A percentile compares a stretch with the other conserved stretches of the same genome.
These are phyloP conservation scores for Lagenidium sp. DNA, from an alignment of 352 stramenopile genomes.

Conservation along the genomic window DNA sequence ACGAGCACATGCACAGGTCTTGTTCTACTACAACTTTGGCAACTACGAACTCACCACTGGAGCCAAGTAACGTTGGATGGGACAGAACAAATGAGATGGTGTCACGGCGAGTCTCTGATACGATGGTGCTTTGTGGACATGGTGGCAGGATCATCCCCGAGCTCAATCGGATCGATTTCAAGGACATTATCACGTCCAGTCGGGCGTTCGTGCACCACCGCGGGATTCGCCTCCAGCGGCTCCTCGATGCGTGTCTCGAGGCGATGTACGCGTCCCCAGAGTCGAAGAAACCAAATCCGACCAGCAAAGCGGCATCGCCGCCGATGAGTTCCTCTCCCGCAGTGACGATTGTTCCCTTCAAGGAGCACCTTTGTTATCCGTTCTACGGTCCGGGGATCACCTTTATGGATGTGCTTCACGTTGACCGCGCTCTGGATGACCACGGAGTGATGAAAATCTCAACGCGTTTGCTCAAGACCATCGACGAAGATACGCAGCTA, in stretches of 20 bases:
- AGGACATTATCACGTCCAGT: slow-evolving; percentile 2
- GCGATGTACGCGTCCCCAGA: slow-evolving; percentile 1
- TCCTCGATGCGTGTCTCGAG: slow-evolving; percentile 1
- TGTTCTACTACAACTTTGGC: slow-evolving; percentile 8
- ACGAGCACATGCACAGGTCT: background rate
- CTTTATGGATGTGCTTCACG: slow-evolving; percentile 2
- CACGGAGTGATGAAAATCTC: slow-evolving; percentile 1
- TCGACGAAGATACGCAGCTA: background rate
- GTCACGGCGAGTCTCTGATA: no score
- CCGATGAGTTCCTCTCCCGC: no score
- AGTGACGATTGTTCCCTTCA: background rate
- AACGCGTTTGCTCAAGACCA: slow-evolving; percentile 1
- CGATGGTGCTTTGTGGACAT: no score
- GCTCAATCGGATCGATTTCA: background rate
- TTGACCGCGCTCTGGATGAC: slow-evolving; percentile 1
- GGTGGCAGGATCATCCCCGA: slow-evolving; percentile 2
- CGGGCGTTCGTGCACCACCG: slow-evolving; percentile 3
- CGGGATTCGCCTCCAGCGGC: slow-evolving; percentile 1
- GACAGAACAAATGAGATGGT: background rate
- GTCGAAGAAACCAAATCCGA: background rate
- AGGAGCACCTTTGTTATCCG: background rate
- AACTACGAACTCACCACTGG: slow-evolving; percentile 7
- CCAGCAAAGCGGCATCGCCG: background rate
- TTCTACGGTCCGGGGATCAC: slow-evolving; percentile 3
- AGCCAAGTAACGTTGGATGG: slow-evolving; percentile 4